Percentiles rank a stretch among this genome's conserved stretches.
phyloP scores from a whole-genome alignment of 257 asterid genomes.

The Capsicum baccatum region DNA sequence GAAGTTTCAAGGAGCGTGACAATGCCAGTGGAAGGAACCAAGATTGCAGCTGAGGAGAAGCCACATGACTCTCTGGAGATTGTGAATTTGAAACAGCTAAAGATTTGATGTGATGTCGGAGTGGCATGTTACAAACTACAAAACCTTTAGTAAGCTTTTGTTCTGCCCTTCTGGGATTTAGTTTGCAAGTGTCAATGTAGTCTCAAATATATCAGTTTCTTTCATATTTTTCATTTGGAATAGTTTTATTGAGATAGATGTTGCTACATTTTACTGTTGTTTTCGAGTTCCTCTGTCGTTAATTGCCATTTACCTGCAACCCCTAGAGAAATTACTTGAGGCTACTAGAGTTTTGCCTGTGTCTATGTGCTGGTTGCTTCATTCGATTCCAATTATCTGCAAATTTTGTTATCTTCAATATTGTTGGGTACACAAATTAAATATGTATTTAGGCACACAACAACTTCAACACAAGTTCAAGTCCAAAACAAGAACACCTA shows the following conservation, averaged over 20 bases:
- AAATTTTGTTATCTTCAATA: too few species aligned
- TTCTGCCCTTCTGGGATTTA: constrained; percentile 20
- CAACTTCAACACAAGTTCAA: too few species aligned
- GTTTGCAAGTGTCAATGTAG: background rate
- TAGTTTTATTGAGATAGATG: constrained; percentile 24
- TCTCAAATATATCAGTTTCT: background rate
- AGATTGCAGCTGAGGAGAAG: constrained; percentile 26
- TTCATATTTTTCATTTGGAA: constrained; percentile 2
- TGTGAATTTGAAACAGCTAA: constrained; percentile 30
- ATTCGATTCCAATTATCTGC: background rate
- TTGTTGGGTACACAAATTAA: too few species aligned
- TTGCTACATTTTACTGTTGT: background rate
- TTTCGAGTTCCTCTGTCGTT: background rate
- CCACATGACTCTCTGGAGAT: constrained; percentile 28
- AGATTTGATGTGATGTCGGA: constrained; percentile 29
- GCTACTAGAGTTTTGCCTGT: background rate
- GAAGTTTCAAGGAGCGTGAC: constrained; percentile 22
- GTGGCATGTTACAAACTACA: constrained; percentile 28
- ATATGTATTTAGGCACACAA: too few species aligned
- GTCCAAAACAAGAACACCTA: too few species aligned
- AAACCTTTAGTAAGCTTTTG: constrained; percentile 27
- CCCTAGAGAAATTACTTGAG: background rate
- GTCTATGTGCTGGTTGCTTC: background rate
- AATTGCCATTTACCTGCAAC: background rate
- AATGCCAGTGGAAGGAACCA: constrained; percentile 12